These are phyloP conservation scores for Trichophaea hybrida DNA, from an alignment of 2,329 filamentous ascomycete genomes.

Conservation along the genomic window DNA sequence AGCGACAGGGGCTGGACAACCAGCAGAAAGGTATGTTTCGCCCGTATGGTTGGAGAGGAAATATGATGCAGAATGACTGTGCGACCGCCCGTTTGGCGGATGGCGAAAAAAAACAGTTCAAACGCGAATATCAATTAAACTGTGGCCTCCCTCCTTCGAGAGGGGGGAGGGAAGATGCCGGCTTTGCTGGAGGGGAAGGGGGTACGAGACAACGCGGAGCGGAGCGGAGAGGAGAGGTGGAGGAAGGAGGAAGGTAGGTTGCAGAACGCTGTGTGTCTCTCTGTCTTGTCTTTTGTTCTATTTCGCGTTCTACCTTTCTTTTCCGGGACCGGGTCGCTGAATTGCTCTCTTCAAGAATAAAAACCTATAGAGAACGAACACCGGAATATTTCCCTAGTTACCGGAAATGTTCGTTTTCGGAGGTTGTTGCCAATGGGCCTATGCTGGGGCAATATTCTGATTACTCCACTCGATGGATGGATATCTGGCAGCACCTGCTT, in stretches of 20 bases:
- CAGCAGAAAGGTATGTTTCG: slow-evolving; percentile 5
- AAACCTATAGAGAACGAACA: too few species aligned
- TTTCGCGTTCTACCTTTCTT: not conserved
- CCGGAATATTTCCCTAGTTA: too few species aligned
- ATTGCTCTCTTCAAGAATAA: too few species aligned
- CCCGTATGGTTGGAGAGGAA: slow-evolving; percentile 14
- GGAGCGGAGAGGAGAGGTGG: not conserved
- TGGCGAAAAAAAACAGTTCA: not conserved
- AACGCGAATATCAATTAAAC: not conserved
- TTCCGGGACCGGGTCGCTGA: not conserved
- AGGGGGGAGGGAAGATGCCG: not conserved
- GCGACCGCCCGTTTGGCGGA: slow-evolving; percentile 16
- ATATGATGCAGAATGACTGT: slow-evolving; percentile 13
- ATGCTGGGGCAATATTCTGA: too few species aligned
- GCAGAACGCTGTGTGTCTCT: not conserved
- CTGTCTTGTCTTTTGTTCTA: not conserved
- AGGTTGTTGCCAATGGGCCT: too few species aligned
- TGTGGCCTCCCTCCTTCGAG: not conserved
- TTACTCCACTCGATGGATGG: too few species aligned
- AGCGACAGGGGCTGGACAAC: slow-evolving; percentile 7
- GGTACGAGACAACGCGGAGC: not conserved
- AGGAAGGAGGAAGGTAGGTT: not conserved
- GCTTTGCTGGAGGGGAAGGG: not conserved
- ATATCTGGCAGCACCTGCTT: too few species aligned
- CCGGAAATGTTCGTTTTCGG: too few species aligned